Evolutionary conservation across 2,329 filamentous ascomycete genomes (phyloP), one percentile per base, ranked within the genome.

Genomic region (Phyllosticta ampelicida): DNA sequence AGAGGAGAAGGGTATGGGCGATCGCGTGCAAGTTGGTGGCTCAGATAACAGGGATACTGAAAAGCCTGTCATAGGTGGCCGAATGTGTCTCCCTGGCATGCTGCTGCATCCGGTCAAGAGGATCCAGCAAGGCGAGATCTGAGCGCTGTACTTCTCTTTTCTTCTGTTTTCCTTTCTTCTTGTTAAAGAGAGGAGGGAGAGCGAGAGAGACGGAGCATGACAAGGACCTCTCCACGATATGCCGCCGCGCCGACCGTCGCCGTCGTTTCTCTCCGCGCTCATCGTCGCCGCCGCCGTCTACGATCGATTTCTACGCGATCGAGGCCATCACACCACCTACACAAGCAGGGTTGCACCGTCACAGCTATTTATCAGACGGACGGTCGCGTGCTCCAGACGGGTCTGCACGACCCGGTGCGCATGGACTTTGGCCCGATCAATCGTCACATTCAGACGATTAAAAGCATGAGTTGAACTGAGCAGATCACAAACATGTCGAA

Each of bases 61-160:
- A 44, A 55, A 55, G 57, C 53, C 53, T n/a, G n/a, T 48, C 9
- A 48, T 53, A 6, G 57, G 57, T 19, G 89, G 89, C 10, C 81
- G 90, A 60, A 95, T 96, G 90, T 96, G 91, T 73, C 75, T 96
- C 48, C 90, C 90, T 8, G 89, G 87, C 0, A 92, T 96, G 86
- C 74, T 96, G 61, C 73, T 96, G 62, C 91, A 96, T 78, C 91
- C 91, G 0, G 81, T 96, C 56, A 96, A 96, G 77, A 80, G 83
- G 56, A 72, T 73, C 49, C 57, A 59, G 53, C 57, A 59, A 53
- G 57, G 57, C 19, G 57, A 59, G 57, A 59, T 59, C 19, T 59
- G 21, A 59, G 53, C 51, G 50, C 52, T 49, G 48, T 30, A 30
- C 36, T 30, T 29, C 53, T 23, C 16, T n/a, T 2, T 48, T 54